A percentile compares a stretch with the other conserved stretches of the same genome.
phyloP scores from a whole-genome alignment of 2,329 filamentous ascomycete genomes.

The Helotiales sp. region DNA sequence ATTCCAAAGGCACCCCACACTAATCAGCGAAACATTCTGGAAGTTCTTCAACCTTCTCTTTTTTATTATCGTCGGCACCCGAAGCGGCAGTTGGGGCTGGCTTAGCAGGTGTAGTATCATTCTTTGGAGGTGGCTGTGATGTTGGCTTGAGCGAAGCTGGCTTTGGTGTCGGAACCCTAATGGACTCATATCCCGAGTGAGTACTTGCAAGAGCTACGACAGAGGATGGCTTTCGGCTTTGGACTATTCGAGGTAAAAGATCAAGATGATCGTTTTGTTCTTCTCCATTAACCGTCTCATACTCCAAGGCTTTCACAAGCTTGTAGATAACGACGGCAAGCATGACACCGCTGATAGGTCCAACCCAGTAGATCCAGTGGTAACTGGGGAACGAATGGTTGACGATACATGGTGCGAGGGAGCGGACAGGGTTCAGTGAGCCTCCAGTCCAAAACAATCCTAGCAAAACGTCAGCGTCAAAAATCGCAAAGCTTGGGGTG shows the following conservation, averaged over 20 bases:
- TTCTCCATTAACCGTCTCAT: conserved; percentile 55
- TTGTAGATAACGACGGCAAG: conserved; percentile 57
- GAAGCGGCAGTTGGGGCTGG: neutral
- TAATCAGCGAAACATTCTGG: conserved; percentile 27
- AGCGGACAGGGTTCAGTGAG: conserved; percentile 53
- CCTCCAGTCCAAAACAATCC: conserved; percentile 56
- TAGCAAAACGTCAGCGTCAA: conserved; percentile 14
- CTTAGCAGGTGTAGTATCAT: neutral
- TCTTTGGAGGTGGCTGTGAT: neutral
- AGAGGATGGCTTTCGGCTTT: conserved; percentile 23
- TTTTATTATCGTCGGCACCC: neutral
- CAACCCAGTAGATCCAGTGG: conserved; percentile 59
- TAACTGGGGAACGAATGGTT: conserved; percentile 48
- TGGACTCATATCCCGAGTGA: conserved; percentile 15
- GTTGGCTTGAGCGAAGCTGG: neutral
- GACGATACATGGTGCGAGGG: conserved; percentile 53
- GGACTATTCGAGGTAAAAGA: conserved; percentile 5
- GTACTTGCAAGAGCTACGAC: conserved; percentile 24
- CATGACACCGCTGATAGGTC: conserved; percentile 55
- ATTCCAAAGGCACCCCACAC: neutral
- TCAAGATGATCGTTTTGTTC: conserved; percentile 17
- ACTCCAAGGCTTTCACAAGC: conserved; percentile 56
- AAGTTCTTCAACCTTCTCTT: conserved; percentile 17
- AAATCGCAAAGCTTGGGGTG: neutral
- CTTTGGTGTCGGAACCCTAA: neutral